Evolutionary conservation across 2,329 filamentous ascomycete species (phyloP), one percentile per base, ranked within the genome.

Genomic region (Aspergillus carbonarius): DNA sequence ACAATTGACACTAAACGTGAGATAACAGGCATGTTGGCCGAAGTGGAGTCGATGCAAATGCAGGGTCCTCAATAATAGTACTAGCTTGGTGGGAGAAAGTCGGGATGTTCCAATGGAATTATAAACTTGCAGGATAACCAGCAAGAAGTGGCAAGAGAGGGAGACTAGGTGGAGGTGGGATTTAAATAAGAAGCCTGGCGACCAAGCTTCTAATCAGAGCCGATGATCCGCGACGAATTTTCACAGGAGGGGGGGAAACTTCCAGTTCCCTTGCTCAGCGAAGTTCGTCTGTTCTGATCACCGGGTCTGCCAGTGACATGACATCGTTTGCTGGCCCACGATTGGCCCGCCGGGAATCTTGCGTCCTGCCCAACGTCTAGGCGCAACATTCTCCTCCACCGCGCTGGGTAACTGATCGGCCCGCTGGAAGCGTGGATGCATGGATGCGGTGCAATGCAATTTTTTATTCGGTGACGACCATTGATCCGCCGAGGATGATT

Each of bases 1-100:
- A 84, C 72, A 62, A 86, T 79, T 23, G 84, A 85, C 27, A 83
- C 62, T 20, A 87, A 64, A 59, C 85, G 82, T 9, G 81, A 80
- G 60, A 86, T 57, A 62, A 83, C 75, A 55, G 74, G 74, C 82
- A 84, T 85, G 58, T 54, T 42, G 20, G 25, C 44, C 27, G 40
- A 47, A 40, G 50, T 56, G 17, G 30, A 48, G 40, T 49, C 25
- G 47, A 49, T 50, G 10, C 30, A 27, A 53, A 42, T 55, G 51
- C 25, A 53, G 54, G 44, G 51, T 30, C 25, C 25, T 18, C 25
- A 44, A 25, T 54, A 54, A 37, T n/a, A 15, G 17, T 25, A 44
- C 10, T 18, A 32, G n/a, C 32, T 30, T 10, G 2, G n/a, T 17
- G 7, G 15, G 37, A 35, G 23, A 13, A 42, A 15, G 15, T 9